Base-by-base conservation (phyloP, 2,329 filamentous ascomycete species). In the Ustulina deusta region DNA sequence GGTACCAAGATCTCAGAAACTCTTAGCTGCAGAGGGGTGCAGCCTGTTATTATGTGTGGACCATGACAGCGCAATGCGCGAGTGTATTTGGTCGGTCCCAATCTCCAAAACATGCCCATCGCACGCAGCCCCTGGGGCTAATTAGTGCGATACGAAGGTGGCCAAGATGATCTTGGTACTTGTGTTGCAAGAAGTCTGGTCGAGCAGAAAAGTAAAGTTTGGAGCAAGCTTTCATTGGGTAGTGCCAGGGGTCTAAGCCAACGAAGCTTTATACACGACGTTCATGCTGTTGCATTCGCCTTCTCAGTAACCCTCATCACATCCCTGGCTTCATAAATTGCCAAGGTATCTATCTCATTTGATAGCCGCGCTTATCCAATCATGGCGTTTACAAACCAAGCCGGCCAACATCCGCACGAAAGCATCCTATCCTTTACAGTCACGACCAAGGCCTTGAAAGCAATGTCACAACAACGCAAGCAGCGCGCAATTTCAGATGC, bases 141-240 rank as follows among this genome's bases (percentile, higher is more conserved):
- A 56, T 56, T 61, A 49, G 40, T 44, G 7, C 17, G 38, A 54
- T 29, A 46, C 22, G 15, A 36, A 46, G n/a, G 55, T 15, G n/a
- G 51, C 51, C 40, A 68, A 59, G 52, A 29, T 49, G 22, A 46
- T 61, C 55, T 55, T 42, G 17, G 44, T 55, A 36, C 15, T 36
- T 32, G 22, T 38, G 56, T 32, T 54, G 17, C 9, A 22, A 40
- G 27, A 36, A 32, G 36, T 61, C 20, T 51, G 36, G 38, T 54
- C 17, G 27, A 13, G 56, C 51, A 29, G 51, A 51, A 65, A 48
- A 44, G 20, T 42, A 29, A 44, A 51, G 13, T 46, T 57, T 63
- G 29, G 36, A 34, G 10, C 40, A 44, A 17, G 22, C 40, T 49
- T 62, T 15, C 22, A 63, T 55, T 62, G 51, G 48, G 20, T 22